Evolutionary conservation across 2,329 filamentous ascomycete species (phyloP).

Genomic region (Stromatinia cepivora): DNA sequence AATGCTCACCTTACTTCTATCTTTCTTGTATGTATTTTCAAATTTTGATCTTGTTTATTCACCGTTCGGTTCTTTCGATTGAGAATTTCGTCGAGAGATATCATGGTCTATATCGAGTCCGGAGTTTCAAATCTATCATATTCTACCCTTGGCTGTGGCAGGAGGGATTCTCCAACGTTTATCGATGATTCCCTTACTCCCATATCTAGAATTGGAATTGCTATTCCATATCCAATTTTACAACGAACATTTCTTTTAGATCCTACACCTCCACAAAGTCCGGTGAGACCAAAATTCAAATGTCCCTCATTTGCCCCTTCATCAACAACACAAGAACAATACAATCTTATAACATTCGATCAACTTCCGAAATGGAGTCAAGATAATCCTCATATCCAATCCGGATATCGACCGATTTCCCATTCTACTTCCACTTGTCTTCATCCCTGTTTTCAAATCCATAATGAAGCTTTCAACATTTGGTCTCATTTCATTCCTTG

Average conservation of each 20-base stretch:
- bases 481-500: slow-evolving; percentile 50
- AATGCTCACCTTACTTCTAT: not conserved
- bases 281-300: slow-evolving; percentile 1
- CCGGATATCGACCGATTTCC: slow-evolving; percentile 48
- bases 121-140: slow-evolving; percentile 2
- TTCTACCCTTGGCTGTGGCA: slow-evolving; percentile 11
- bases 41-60: not conserved
- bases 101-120: slow-evolving; percentile 19
- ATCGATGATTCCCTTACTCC: slow-evolving; percentile 14
- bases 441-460: slow-evolving; percentile 45
- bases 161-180: slow-evolving; percentile 16
- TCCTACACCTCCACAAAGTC: slow-evolving; percentile 17
- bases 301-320: not conserved
- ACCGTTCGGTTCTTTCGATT: not conserved
- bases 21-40: slow-evolving; percentile 5
- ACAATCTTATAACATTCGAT: slow-evolving; percentile 26
- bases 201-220: not conserved
- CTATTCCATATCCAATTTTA: slow-evolving; percentile 11
- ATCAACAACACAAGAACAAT: not conserved
- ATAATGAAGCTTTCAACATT: slow-evolving; percentile 49
- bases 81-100: not conserved
- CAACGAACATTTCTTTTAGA: slow-evolving; percentile 18
- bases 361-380: slow-evolving; percentile 47
- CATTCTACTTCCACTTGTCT: slow-evolving; percentile 44
- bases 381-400: slow-evolving; percentile 46